Percentiles rank a stretch among this genome's conserved stretches.
Conservation (phyloP, 1,284 basidiomycete species). For the Boletus albobrunnescens region DNA sequence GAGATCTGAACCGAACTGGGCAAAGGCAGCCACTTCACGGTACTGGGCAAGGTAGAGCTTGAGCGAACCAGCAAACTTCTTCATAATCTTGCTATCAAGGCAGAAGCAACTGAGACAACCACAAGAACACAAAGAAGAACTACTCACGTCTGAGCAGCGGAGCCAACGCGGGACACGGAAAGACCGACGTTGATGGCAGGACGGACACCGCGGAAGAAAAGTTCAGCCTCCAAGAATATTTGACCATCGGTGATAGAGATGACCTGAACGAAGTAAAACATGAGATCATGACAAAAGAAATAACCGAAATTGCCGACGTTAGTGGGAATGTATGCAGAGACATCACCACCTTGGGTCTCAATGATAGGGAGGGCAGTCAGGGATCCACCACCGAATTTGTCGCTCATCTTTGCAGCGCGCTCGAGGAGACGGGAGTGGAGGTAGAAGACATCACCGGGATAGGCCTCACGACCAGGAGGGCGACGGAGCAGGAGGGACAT, state of each 20-base stretch:
- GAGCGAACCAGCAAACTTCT: conserved; percentile 99
- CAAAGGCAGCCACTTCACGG: conserved; percentile 99
- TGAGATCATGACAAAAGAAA: background rate
- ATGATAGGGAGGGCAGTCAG: conserved; percentile 98
- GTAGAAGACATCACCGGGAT: conserved; percentile 99
- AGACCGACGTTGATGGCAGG: conserved; percentile 99
- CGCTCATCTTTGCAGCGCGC: conserved; percentile 99
- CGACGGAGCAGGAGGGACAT: conserved; percentile 99
- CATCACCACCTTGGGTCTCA: conserved; percentile 99
- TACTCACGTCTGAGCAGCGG: conserved; percentile 93
- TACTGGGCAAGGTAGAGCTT: conserved; percentile 99
- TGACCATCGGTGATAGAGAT: conserved; percentile 98
- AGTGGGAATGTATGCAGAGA: conserved; percentile 93
- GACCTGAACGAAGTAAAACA: conserved; percentile 52
- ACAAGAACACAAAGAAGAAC: background rate
- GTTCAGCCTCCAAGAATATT: conserved; percentile 99
- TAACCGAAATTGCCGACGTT: conserved; percentile 49
- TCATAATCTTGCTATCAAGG: conserved; percentile 85
- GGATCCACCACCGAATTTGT: conserved; percentile 95
- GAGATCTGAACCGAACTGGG: conserved; percentile 99
- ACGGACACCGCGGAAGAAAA: conserved; percentile 99
- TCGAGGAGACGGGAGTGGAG: conserved; percentile 99
- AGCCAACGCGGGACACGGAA: conserved; percentile 99
- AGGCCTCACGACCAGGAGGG: conserved; percentile 99
- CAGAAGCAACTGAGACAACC: conserved; percentile 6